These are phyloP conservation scores for Lactarius psammicola DNA, from an alignment of 768 basidiomycete genomes.

Conservation along the genomic window DNA sequence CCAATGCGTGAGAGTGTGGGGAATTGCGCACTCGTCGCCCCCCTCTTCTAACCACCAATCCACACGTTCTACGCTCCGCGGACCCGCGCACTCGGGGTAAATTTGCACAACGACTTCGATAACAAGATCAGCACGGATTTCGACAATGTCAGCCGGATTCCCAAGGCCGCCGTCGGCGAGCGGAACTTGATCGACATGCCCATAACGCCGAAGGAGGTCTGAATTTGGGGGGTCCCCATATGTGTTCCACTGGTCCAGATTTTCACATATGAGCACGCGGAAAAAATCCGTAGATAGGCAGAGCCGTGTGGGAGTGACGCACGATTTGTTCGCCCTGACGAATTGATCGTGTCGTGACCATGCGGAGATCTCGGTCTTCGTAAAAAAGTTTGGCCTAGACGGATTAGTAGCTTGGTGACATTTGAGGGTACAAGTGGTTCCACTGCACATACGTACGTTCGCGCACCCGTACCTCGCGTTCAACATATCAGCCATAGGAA, in stretches of 20 bases:
- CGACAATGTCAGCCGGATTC: slow-evolving; percentile 79
- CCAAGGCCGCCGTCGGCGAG: slow-evolving; percentile 51
- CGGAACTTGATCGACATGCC: slow-evolving; percentile 80
- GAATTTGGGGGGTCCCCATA: slow-evolving; percentile 93
- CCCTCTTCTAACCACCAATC: slow-evolving; percentile 94
- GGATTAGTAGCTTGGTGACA: slow-evolving; percentile 2
- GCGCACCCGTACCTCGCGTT: slow-evolving; percentile 85
- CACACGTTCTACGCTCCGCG: slow-evolving; percentile 53
- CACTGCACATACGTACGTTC: slow-evolving; percentile 57
- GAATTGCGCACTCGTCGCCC: slow-evolving; percentile 73
- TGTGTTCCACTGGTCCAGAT: slow-evolving; percentile 75
- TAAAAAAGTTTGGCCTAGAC: slow-evolving; percentile 81
- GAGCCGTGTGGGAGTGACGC: slow-evolving; percentile 33
- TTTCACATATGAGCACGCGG: not conserved
- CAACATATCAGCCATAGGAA: slow-evolving; percentile 94
- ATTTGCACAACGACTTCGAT: slow-evolving; percentile 42
- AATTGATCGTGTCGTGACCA: slow-evolving; percentile 79
- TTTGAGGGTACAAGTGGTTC: slow-evolving; percentile 2
- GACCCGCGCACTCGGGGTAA: slow-evolving; percentile 18
- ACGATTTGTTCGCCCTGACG: slow-evolving; percentile 85
- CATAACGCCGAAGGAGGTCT: slow-evolving; percentile 91
- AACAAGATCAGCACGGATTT: slow-evolving; percentile 70
- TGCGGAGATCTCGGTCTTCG: slow-evolving; percentile 66
- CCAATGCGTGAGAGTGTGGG: not conserved
- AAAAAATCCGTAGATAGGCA: not conserved